Conservation (phyloP, 2,329 filamentous ascomycete genomes). For the Trichophyton benhamiae region DNA sequence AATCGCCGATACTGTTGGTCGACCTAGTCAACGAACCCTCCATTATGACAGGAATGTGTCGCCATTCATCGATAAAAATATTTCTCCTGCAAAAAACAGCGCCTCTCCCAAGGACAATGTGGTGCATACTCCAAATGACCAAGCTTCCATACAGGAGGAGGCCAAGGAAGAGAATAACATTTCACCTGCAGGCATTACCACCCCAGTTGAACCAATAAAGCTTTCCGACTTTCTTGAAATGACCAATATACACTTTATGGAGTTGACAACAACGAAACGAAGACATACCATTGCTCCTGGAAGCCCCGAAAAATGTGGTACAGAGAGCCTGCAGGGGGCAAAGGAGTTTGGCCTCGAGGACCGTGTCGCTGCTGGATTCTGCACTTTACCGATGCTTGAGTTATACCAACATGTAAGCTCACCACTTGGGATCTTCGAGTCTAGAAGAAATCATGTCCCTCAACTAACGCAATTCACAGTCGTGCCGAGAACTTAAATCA, state of each 20-base stretch:
- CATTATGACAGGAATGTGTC: slow-evolving; percentile 27
- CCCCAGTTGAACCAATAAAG: slow-evolving; percentile 50
- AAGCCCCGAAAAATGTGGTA: slow-evolving; percentile 22
- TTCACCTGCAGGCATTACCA: not conserved
- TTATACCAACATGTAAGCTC: slow-evolving; percentile 71
- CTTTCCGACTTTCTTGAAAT: slow-evolving; percentile 87
- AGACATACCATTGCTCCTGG: slow-evolving; percentile 64
- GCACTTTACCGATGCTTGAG: slow-evolving; percentile 84
- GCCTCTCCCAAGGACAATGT: slow-evolving; percentile 47
- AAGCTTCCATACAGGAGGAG: not conserved
- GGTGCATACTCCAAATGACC: slow-evolving; percentile 39
- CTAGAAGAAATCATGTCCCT: no score
- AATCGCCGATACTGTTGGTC: slow-evolving; percentile 54
- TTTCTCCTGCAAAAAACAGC: slow-evolving; percentile 13
- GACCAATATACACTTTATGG: slow-evolving; percentile 97
- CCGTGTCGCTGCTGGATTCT: slow-evolving; percentile 77
- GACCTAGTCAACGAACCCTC: slow-evolving; percentile 39
- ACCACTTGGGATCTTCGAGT: not conserved
- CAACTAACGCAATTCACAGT: slow-evolving; percentile 29
- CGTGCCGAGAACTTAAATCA: slow-evolving; percentile 87
- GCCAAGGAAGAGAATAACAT: not conserved
- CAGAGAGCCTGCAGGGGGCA: slow-evolving; percentile 15
- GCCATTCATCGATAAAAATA: slow-evolving; percentile 15
- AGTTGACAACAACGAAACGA: slow-evolving; percentile 89
- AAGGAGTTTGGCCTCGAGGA: slow-evolving; percentile 47